Base-by-base conservation (phyloP, 257 asterid genomes). In the Solanum verrucosum region DNA sequence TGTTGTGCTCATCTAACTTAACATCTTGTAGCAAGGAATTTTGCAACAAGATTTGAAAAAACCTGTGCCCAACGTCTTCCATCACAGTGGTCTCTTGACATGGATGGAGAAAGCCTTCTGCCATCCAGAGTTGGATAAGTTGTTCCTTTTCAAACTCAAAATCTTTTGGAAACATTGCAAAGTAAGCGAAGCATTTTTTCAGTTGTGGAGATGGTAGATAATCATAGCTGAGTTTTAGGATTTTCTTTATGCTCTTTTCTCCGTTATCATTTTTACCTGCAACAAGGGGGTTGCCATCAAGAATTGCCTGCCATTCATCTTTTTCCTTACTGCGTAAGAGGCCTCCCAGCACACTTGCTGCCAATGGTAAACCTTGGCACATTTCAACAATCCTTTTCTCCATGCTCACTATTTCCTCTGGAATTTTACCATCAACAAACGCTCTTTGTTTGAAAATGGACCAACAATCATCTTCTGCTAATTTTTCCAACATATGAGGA, bases 101-200 rank as follows among this genome's bases (percentile, higher is more conserved):
- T 68, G 89, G 71, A 49, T 13, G 31, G 5, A 91, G 87, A 65
- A 75, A 67, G 1, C 88, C 88, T 29, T 87, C 89, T 9, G 93
- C 92, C 88, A 91, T 91, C 92, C 93, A 91, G 1, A 74, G 78
- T 35, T 89, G 92, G 34, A 88, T 90, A 2, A 91, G 59, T 10
- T 29, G 56, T 7, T 88, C 89, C 81, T 60, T 91, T 29, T 83
- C 84, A 23, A 91, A 44, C 81, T 7, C 0, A n/a, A 59, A 86
- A 67, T 85, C 88, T 85, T 89, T 90, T 11, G 79, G 83, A 16
- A 87, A 91, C 52, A 88, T 65, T 9, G 92, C 88, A 78, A 90
- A 89, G 49, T 49, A 89, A 2, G 88, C 52, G n/a, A 88, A 89
- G 27, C 91, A 89, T 23, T 84, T 87, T 72, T 88, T 89, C 67